phyloP scores from a whole-genome alignment of 805 yeast genomes.

The Yamadazyma nakazawae region DNA sequence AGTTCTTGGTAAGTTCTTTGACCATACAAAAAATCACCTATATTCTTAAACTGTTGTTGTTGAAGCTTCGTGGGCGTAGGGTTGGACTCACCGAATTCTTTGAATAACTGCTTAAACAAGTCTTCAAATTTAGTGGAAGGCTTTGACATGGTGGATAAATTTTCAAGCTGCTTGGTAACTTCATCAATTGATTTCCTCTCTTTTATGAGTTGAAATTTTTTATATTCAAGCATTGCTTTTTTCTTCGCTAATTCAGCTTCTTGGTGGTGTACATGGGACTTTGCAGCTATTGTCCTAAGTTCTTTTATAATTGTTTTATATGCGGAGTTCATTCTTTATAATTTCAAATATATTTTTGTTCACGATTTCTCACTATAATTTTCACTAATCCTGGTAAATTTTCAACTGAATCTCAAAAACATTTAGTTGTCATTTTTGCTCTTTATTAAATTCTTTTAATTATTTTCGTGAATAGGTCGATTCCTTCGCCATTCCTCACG shows the following conservation, averaged over 20 bases:
- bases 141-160: slow-evolving; percentile 15
- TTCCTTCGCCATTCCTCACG: background rate
- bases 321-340: slow-evolving; percentile 8
- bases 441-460: too few relatives aligned
- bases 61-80: slow-evolving; percentile 5
- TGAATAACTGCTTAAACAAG: slow-evolving; percentile 9
- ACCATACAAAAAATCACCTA: slow-evolving; percentile 57
- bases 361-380: too few relatives aligned
- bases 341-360: too few relatives aligned
- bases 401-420: too few relatives aligned
- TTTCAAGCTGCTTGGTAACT: slow-evolving; percentile 27
- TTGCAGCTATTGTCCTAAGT: slow-evolving; percentile 34
- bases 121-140: slow-evolving; percentile 13
- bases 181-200: slow-evolving; percentile 33
- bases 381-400: too few relatives aligned
- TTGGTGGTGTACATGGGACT: slow-evolving; percentile 34
- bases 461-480: too few relatives aligned
- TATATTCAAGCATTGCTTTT: slow-evolving; percentile 46
- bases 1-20: slow-evolving; percentile 78
- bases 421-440: too few relatives aligned
- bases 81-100: slow-evolving; percentile 6
- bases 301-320: slow-evolving; percentile 33
- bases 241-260: slow-evolving; percentile 42
- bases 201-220: slow-evolving; percentile 43
- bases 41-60: slow-evolving; percentile 47